Conservation (phyloP, 106 monocot genomes). For the Dioscorea dumetorum region DNA sequence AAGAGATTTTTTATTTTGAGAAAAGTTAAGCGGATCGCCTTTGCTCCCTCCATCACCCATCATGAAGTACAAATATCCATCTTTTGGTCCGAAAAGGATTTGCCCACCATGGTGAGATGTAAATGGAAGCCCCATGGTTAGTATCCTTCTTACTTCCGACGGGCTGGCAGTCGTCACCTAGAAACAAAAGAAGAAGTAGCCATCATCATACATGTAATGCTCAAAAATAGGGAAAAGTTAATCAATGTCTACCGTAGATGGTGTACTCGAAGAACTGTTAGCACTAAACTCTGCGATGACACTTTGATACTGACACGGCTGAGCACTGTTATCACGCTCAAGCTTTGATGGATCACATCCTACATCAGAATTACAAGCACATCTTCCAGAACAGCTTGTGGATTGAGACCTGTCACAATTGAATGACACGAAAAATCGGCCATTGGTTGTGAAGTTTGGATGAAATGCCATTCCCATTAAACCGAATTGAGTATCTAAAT, state of each 20-base stretch:
- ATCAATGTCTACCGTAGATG: slow-evolving; percentile 47
- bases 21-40: slow-evolving; percentile 73
- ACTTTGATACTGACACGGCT: slow-evolving; percentile 75
- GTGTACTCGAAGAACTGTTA: slow-evolving; percentile 47
- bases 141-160: slow-evolving; percentile 74
- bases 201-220: background rate
- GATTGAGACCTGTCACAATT: slow-evolving; percentile 57
- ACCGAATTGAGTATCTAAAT: slow-evolving; percentile 52
- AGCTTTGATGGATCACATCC: slow-evolving; percentile 81
- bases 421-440: slow-evolving; percentile 65
- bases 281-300: slow-evolving; percentile 72
- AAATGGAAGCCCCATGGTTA: slow-evolving; percentile 83
- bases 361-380: slow-evolving; percentile 80
- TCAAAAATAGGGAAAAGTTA: background rate
- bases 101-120: slow-evolving; percentile 74
- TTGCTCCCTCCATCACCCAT: slow-evolving; percentile 76
- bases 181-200: slow-evolving; percentile 6
- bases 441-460: slow-evolving; percentile 71
- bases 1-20: slow-evolving; percentile 83
- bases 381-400: slow-evolving; percentile 73
- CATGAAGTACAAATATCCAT: slow-evolving; percentile 93
- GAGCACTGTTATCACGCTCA: slow-evolving; percentile 28
- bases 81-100: slow-evolving; percentile 81
- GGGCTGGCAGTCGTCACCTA: slow-evolving; percentile 64
- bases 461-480: slow-evolving; percentile 86